A percentile compares a stretch with the other conserved stretches of the same genome.
Evolutionary conservation across 257 asterid species (phyloP).

Genomic region (Striga asiatica): DNA sequence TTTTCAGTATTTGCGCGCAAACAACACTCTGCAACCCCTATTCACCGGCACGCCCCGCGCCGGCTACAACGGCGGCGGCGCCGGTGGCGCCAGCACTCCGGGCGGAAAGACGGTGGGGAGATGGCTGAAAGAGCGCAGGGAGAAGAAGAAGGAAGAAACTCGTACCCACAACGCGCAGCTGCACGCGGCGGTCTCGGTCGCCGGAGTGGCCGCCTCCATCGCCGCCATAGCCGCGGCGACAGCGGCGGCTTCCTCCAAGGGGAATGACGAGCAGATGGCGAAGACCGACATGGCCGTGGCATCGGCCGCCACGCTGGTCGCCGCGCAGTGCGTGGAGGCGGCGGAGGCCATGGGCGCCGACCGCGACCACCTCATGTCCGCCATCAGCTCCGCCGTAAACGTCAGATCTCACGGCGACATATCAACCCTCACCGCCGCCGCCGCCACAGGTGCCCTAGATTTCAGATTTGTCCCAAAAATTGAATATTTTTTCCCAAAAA

Average conservation of each 20-base stretch:
- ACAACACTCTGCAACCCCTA: constrained; percentile 82
- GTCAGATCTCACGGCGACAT: constrained; percentile 87
- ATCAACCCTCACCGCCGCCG: constrained; percentile 94
- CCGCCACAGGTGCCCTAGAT: constrained; percentile 62
- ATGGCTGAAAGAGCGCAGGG: constrained; percentile 89
- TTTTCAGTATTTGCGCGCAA: constrained; percentile 68
- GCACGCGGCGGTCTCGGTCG: constrained; percentile 81
- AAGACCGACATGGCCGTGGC: constrained; percentile 91
- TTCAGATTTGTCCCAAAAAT: not conserved
- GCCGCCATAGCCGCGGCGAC: constrained; percentile 95
- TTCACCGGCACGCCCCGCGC: constrained; percentile 59
- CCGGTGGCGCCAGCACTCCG: constrained; percentile 58
- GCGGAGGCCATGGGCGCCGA: constrained; percentile 94
- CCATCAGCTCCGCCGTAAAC: constrained; percentile 90
- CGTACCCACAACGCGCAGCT: constrained; percentile 87
- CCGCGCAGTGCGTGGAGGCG: constrained; percentile 96
- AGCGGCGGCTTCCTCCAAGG: constrained; percentile 60
- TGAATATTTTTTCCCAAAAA: not conserved
- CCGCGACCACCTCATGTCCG: constrained; percentile 81
- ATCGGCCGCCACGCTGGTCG: constrained; percentile 91
- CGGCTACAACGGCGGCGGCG: constrained; percentile 26
- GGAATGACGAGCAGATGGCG: constrained; percentile 65
- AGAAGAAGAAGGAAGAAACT: constrained; percentile 92
- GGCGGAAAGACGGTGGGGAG: constrained; percentile 88
- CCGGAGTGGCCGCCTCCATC: constrained; percentile 89